These are phyloP conservation scores for Paraconiothyrium brasiliense DNA, from an alignment of 2,329 filamentous ascomycete species.

Conservation along the genomic window DNA sequence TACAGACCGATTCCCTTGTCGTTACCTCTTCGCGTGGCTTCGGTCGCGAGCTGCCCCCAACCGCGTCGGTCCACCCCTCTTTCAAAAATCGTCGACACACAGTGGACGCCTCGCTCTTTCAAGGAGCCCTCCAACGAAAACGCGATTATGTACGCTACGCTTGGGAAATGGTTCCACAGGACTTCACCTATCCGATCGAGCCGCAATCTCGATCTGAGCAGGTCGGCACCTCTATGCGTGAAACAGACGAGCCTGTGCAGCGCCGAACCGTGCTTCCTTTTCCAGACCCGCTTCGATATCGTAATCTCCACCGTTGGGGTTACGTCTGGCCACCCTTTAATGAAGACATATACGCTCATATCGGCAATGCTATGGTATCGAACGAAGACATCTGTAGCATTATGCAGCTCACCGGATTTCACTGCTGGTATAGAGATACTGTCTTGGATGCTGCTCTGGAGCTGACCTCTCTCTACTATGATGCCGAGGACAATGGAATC, in stretches of 20 bases:
- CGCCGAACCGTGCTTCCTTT: neutral
- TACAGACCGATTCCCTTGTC: slow-evolving; percentile 14
- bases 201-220: neutral
- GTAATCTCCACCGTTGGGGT: slow-evolving; percentile 10
- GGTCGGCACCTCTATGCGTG: neutral
- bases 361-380: slow-evolving; percentile 22
- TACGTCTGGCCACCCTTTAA: slow-evolving; percentile 5
- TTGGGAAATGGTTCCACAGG: neutral
- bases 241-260: slow-evolving; percentile 13
- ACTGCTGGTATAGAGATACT: slow-evolving; percentile 32
- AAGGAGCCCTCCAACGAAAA: neutral
- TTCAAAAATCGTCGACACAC: slow-evolving; percentile 32
- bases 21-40: slow-evolving; percentile 28
- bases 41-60: slow-evolving; percentile 25
- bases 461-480: slow-evolving; percentile 17
- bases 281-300: slow-evolving; percentile 24
- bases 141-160: neutral
- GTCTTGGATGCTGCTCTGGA: slow-evolving; percentile 34
- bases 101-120: slow-evolving; percentile 27
- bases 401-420: neutral
- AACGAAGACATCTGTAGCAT: slow-evolving; percentile 28
- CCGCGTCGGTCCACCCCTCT: slow-evolving; percentile 20
- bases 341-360: slow-evolving; percentile 23
- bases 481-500: slow-evolving; percentile 25
- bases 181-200: neutral